These are phyloP conservation scores for Colletotrichum lindemuthianum DNA, from an alignment of 2,329 filamentous ascomycete species.

Conservation along the genomic window DNA sequence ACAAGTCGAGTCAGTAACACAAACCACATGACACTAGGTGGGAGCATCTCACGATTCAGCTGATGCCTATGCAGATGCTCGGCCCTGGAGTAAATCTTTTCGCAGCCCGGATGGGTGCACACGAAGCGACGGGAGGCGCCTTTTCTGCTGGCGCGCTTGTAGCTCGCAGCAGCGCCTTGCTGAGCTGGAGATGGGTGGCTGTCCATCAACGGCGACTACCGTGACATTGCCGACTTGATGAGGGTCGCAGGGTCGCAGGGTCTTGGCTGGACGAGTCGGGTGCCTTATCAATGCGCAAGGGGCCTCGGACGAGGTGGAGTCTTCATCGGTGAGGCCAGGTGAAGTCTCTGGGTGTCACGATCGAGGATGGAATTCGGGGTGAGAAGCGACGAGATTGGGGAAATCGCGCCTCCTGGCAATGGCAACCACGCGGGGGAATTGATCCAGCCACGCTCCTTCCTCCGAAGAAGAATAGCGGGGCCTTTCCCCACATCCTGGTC, in stretches of 20 bases:
- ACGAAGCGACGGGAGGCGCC: conserved; percentile 63
- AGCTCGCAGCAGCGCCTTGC: conserved; percentile 40
- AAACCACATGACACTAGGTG: background rate
- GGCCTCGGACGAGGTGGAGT: background rate
- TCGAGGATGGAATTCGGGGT: background rate
- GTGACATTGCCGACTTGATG: conserved; percentile 9
- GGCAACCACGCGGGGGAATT: conserved; percentile 5
- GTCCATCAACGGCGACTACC: conserved; percentile 24
- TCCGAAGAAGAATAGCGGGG: background rate
- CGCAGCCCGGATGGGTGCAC: conserved; percentile 77
- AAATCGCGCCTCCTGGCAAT: conserved; percentile 1
- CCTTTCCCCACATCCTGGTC: background rate
- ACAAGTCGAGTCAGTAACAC: conserved; percentile 10
- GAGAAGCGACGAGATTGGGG: conserved; percentile 2
- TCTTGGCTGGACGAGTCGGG: background rate
- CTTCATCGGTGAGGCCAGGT: background rate
- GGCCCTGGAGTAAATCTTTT: conserved; percentile 82
- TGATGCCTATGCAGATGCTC: conserved; percentile 86
- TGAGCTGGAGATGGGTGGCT: conserved; percentile 21
- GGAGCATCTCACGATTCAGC: conserved; percentile 68
- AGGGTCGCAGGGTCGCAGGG: background rate
- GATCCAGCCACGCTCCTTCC: conserved; percentile 9
- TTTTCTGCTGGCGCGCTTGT: conserved; percentile 63
- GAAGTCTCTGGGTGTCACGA: background rate
- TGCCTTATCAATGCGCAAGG: background rate